A percentile compares a stretch with the other conserved stretches of the same genome.
Conservation (phyloP, 2,329 filamentous ascomycete species). For the Graphilbum fragrans region DNA sequence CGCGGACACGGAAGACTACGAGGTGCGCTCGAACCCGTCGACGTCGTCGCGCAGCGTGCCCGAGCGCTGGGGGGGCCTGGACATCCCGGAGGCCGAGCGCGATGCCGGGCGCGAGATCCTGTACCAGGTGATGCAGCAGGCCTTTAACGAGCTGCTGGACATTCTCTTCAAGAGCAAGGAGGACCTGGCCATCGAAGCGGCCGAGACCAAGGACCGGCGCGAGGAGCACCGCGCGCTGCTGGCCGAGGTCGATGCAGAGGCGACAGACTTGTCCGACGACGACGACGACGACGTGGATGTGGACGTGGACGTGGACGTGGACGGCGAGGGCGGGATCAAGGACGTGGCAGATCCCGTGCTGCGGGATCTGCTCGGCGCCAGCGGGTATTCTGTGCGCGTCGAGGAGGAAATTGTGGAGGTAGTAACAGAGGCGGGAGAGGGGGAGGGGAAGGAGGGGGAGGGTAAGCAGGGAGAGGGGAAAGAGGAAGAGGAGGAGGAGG, state of each 20-base stretch:
- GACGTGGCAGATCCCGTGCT: slow-evolving; percentile 19
- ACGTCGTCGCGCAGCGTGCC: slow-evolving; percentile 61
- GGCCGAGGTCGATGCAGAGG: slow-evolving; percentile 21
- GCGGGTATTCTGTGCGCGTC: slow-evolving; percentile 26
- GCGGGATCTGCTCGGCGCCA: slow-evolving; percentile 27
- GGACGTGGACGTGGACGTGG: neutral
- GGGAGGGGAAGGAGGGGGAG: too few relatives aligned
- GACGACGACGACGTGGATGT: slow-evolving; percentile 1
- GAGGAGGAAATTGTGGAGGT: slow-evolving; percentile 12
- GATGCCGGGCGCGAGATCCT: slow-evolving; percentile 82
- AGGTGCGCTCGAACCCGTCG: slow-evolving; percentile 58
- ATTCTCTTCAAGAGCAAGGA: slow-evolving; percentile 74
- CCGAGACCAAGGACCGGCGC: slow-evolving; percentile 49
- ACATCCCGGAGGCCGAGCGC: slow-evolving; percentile 66
- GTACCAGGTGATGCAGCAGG: slow-evolving; percentile 83
- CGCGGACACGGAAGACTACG: slow-evolving; percentile 57
- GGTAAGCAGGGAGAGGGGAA: neutral
- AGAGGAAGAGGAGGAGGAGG: neutral
- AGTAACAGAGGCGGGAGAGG: neutral
- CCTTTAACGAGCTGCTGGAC: slow-evolving; percentile 86
- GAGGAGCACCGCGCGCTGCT: slow-evolving; percentile 40
- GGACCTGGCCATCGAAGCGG: slow-evolving; percentile 57
- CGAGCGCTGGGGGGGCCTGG: slow-evolving; percentile 66
- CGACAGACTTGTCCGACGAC: slow-evolving; percentile 1
- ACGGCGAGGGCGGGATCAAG: slow-evolving; percentile 7